These are phyloP conservation scores for Candida coleopterorum DNA, from an alignment of 805 yeast genomes.

Conservation along the genomic window DNA sequence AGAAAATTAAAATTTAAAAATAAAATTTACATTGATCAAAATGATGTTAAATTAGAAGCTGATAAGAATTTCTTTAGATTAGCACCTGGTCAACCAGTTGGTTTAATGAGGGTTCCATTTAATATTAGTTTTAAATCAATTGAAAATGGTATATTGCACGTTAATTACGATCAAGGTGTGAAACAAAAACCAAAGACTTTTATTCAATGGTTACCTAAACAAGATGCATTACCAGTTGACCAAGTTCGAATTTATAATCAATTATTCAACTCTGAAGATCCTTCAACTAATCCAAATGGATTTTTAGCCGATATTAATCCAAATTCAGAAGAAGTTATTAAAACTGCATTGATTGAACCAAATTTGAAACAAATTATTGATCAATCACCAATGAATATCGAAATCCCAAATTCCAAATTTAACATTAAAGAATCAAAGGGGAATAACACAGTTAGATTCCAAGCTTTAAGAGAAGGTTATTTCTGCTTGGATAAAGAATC, in stretches of 20 bases:
- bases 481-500: slow-evolving; percentile 86
- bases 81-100: slow-evolving; percentile 93
- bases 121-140: slow-evolving; percentile 68
- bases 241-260: slow-evolving; percentile 88
- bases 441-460: slow-evolving; percentile 88
- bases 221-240: slow-evolving; percentile 48
- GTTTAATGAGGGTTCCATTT: slow-evolving; percentile 85
- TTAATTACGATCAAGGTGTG: slow-evolving; percentile 62
- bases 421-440: slow-evolving; percentile 63
- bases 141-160: slow-evolving; percentile 67
- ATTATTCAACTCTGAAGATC: slow-evolving; percentile 87
- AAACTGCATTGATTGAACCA: slow-evolving; percentile 67
- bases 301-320: slow-evolving; percentile 79
- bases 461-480: slow-evolving; percentile 94
- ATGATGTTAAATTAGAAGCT: slow-evolving; percentile 64
- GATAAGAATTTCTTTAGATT: slow-evolving; percentile 88
- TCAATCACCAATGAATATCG: slow-evolving; percentile 73
- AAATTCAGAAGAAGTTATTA: slow-evolving; percentile 65
- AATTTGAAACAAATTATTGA: slow-evolving; percentile 63
- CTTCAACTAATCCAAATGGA: slow-evolving; percentile 83
- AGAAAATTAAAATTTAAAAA: slow-evolving; percentile 74
- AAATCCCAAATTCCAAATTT: slow-evolving; percentile 57
- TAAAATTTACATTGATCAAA: slow-evolving; percentile 75
- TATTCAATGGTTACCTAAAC: slow-evolving; percentile 92
- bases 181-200: slow-evolving; percentile 86